Evolutionary conservation across 2,329 filamentous ascomycete genomes (phyloP), one percentile per base, ranked within the genome.

Genomic region (Calonectria fujianensis): DNA sequence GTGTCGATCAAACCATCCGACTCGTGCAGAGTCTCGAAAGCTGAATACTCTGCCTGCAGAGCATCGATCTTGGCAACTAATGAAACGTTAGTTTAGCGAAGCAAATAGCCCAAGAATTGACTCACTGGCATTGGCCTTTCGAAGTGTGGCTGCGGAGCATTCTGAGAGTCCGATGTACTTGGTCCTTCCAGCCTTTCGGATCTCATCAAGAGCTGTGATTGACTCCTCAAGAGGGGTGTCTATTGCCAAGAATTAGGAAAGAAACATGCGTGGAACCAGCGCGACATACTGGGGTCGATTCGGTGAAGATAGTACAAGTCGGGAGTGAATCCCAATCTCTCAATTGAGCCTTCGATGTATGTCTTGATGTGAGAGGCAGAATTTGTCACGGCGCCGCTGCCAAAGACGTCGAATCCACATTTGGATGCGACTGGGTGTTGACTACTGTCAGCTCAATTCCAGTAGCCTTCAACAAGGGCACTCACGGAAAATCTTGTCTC

Each of bases 161-260:
- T 89, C 87, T 0, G 86, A 88, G 0, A 89, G 82, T 20, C 87
- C 87, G 66, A 89, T 88, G 69, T 88, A 88, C 79, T 88, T 88
- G n/a, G 87, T 88, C 80, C 88, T 89, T 11, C 87, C 87, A 0
- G 84, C 84, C 67, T 84, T 85, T 48, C 87, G 86, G 65, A 89
- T 83, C 67, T 85, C 84, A 73, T 89, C 87, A 0, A 89, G 84
- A 1, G 87, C 86, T 0, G 84, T 74, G 35, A 89, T 89, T 0
- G 88, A 89, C 59, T 89, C 87, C 66, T 87, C 85, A 0, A 89
- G 82, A 1, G 87, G 86, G 0, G 88, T 89, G 3, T 82, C 83
- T 83, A 2, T 63, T 0, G 1, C 16, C 1, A 0, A 8, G 4
- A 5, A 14, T 48, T 65, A 54, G 54, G 11, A 11, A 20, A 4